Conservation (phyloP, 805 yeast species). For the Pichia insulana region DNA sequence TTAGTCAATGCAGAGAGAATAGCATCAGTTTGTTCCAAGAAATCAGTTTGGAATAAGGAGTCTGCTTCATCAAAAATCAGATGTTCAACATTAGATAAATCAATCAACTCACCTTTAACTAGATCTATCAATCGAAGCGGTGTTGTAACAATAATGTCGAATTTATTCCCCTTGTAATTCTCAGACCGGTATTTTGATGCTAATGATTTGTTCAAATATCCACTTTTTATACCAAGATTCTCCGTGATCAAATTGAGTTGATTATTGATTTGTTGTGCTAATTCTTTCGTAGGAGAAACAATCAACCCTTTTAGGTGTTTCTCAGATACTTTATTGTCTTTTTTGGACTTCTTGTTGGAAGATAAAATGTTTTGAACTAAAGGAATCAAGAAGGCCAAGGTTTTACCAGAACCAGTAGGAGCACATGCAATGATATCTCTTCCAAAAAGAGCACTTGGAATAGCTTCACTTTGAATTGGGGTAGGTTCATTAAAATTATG, state of each 20-base stretch:
- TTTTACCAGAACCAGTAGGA: conserved; percentile 98
- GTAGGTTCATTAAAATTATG: conserved; percentile 81
- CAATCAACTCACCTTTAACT: conserved; percentile 51
- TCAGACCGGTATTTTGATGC: conserved; percentile 45
- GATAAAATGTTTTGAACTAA: conserved; percentile 44
- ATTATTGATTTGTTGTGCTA: conserved; percentile 76
- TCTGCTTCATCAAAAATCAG: conserved; percentile 94
- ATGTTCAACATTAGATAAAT: conserved; percentile 58
- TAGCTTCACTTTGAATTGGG: conserved; percentile 84
- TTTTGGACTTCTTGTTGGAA: conserved; percentile 36
- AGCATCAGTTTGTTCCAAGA: conserved; percentile 84
- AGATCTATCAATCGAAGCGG: conserved; percentile 84
- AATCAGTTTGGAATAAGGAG: conserved; percentile 77
- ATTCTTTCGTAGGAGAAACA: conserved; percentile 90
- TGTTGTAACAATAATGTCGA: conserved; percentile 76
- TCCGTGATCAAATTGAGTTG: conserved; percentile 52
- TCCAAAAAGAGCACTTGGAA: conserved; percentile 60
- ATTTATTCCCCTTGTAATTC: conserved; percentile 49
- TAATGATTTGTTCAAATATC: conserved; percentile 61
- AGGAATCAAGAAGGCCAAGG: conserved; percentile 83
- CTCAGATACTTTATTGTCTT: conserved; percentile 18
- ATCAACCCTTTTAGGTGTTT: conserved; percentile 66
- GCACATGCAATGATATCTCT: conserved; percentile 90
- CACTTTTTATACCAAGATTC: conserved; percentile 50
- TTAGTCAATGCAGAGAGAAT: conserved; percentile 54